Evolutionary conservation across 192 early-diverging fungal species (phyloP).

Genomic region (Backusella mclennaniae): DNA sequence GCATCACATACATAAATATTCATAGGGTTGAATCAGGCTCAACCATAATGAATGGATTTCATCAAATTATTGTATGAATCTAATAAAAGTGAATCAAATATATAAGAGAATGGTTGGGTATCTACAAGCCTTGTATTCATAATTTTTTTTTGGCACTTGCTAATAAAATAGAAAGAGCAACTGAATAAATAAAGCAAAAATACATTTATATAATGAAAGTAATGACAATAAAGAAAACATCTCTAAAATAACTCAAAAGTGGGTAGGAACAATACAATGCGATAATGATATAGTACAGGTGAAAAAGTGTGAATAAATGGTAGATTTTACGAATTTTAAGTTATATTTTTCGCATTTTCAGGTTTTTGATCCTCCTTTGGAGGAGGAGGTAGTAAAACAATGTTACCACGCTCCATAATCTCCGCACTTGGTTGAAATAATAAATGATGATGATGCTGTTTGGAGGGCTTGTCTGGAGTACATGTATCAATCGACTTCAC

Average conservation of each 20-base stretch:
- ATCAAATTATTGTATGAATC: too few species aligned
- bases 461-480: neutral
- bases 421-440: conserved; percentile 14
- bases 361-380: neutral
- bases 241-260: neutral
- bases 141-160: too few species aligned
- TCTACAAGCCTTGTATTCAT: too few species aligned
- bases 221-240: neutral
- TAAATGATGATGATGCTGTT: conserved; percentile 30
- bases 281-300: neutral
- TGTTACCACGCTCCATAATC: conserved; percentile 16
- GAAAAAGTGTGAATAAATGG: neutral
- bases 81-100: too few species aligned
- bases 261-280: neutral
- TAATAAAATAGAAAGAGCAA: too few species aligned
- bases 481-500: conserved; percentile 62
- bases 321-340: neutral
- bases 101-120: too few species aligned
- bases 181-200: neutral
- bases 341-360: neutral
- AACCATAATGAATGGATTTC: too few species aligned
- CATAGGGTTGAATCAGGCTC: too few species aligned
- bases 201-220: neutral
- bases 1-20: too few species aligned
- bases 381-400: conserved; percentile 7